These are phyloP conservation scores for Diaporthe sp. DNA, from an alignment of 2,329 filamentous ascomycete genomes.

Conservation along the genomic window DNA sequence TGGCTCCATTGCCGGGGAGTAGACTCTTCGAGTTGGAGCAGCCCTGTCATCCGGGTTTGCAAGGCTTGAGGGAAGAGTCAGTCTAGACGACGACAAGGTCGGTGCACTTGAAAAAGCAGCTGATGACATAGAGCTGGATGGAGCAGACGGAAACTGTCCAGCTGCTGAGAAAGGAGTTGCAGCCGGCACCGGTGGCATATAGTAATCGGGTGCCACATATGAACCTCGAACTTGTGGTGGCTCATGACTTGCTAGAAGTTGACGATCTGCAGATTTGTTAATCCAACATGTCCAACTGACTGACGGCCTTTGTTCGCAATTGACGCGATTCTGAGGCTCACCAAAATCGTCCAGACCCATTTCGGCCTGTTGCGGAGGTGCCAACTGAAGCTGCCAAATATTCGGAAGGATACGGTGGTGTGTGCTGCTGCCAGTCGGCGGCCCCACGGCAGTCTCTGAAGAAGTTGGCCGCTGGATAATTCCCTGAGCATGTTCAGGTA, in stretches of 20 bases:
- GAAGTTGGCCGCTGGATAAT: neutral
- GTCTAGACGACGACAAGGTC: slow-evolving; percentile 1
- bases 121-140: neutral
- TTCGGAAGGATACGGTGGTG: neutral
- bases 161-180: neutral
- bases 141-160: neutral
- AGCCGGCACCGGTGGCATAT: neutral
- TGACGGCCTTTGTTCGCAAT: neutral
- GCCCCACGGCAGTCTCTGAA: neutral
- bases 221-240: neutral
- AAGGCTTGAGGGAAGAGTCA: slow-evolving; percentile 4
- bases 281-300: neutral
- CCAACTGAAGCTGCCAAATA: neutral
- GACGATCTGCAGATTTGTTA: slow-evolving; percentile 20
- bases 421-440: no score
- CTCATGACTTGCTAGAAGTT: neutral
- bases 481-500: neutral
- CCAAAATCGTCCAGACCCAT: slow-evolving; percentile 15
- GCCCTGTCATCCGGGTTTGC: neutral
- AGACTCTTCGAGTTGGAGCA: neutral
- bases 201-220: neutral
- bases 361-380: neutral
- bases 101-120: neutral
- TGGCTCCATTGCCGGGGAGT: neutral
- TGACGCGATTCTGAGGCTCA: neutral